phyloP scores from a whole-genome alignment of 2,329 filamentous ascomycete species.

The Ophiostoma ulmi region DNA sequence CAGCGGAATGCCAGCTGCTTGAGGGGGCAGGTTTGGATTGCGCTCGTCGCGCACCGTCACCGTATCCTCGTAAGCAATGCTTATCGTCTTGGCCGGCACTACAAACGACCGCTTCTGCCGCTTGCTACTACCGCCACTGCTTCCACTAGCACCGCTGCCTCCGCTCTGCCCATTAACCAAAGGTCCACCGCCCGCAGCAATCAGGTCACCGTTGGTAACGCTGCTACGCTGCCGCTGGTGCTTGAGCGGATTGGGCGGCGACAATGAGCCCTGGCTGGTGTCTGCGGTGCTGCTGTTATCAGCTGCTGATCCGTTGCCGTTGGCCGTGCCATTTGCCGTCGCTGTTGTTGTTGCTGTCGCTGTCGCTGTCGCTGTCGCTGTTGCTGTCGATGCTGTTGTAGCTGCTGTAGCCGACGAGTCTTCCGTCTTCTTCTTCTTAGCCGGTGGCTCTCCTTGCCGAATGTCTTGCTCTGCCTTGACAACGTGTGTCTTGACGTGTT shows the following conservation, averaged over 20 bases:
- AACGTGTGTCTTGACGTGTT: constrained; percentile 66
- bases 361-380: background rate
- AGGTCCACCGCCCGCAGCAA: constrained; percentile 13
- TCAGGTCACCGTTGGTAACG: constrained; percentile 30
- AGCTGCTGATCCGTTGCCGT: background rate
- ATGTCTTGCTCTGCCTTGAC: constrained; percentile 39
- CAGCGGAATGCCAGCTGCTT: constrained; percentile 73
- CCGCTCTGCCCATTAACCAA: background rate
- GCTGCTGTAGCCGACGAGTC: background rate
- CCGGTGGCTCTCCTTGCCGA: constrained; percentile 30
- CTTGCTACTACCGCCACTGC: constrained; percentile 27
- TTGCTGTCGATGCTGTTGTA: background rate
- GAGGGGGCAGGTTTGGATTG: constrained; percentile 51
- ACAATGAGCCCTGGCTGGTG: constrained; percentile 15
- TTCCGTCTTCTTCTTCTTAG: constrained; percentile 17
- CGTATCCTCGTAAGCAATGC: constrained; percentile 53
- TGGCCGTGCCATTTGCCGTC: background rate
- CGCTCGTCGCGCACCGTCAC: constrained; percentile 52
- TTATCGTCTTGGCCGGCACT: constrained; percentile 52
- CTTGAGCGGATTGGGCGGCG: constrained; percentile 21
- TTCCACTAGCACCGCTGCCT: background rate
- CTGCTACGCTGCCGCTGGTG: constrained; percentile 28
- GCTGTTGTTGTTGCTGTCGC: background rate
- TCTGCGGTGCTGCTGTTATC: constrained; percentile 8
- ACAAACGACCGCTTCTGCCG: constrained; percentile 44